Evolutionary conservation across 2,329 filamentous ascomycete genomes (phyloP), one percentile per base, ranked within the genome.

Genomic region (Exophiala spinifera): DNA sequence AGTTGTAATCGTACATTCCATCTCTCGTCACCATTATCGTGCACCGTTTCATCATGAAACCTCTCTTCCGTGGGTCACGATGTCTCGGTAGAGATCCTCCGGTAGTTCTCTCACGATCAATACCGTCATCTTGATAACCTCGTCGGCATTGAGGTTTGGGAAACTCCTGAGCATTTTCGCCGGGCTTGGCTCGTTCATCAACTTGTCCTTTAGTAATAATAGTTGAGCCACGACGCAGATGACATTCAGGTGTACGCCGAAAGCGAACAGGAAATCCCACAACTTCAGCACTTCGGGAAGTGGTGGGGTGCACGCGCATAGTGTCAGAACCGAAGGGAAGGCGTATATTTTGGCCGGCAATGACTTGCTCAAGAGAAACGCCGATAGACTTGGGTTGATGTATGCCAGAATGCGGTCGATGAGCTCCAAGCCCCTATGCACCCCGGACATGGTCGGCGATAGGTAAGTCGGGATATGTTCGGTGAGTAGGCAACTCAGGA

Each of bases 211-310:
- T 74, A 96, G 89, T 65, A 95, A 82, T 46, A 96, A 86, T 49
- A 99, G 77, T 73, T 99, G 94, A 13, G 92, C 92, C 14, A 97
- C 94, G 61, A 99, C 96, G 69, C 94, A 97, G 19, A 99, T 74
- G 52, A 99, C 89, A 67, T 99, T 99, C 57, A 99, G 72, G 70
- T 99, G 94, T 33, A 91, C 86, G 0, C 94, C 94, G 64, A 96
- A 99, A 0, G 94, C 92, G 67, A 99, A 95, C 19, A 99, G 74
- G 64, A 99, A 99, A 70, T 99, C 94, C 94, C 94, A 99, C 1
- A 99, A 79, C 59, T 88, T 83, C 51, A 99, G 73, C 0, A 99
- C 94, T 72, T 99, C 92, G 0, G 92, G 92, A 51, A 99, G 73
- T 2, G 94, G 94, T 14, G 94, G 94, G 14, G 94, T 99, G 71